Base-by-base conservation (phyloP, 352 stramenopile genomes). In the Pythium aristosporum region DNA sequence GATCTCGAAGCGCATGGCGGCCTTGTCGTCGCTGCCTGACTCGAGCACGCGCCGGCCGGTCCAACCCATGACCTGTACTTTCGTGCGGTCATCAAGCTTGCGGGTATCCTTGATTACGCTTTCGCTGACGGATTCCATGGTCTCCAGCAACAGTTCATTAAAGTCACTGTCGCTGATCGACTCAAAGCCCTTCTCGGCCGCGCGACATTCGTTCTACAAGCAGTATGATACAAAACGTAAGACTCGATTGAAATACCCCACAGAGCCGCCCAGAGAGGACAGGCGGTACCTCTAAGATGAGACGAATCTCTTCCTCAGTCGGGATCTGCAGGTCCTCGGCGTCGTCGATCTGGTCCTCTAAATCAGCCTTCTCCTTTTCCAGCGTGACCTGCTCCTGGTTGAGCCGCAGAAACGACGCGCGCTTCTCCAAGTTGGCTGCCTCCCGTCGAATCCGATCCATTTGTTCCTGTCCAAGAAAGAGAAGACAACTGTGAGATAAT, bases 11-110 rank as follows among this genome's bases (percentile, higher is more conserved):
- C 74, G 78, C 41, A 86, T 23, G 1, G 21, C 21, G 5, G 57
- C 36, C 16, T 51, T 51, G 54, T 43, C 25, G 39, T 61, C 36
- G 43, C 28, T 20, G 68, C 71, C 46, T 7, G 74, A 39, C 44
- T 80, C 75, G 32, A 84, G 58, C 44, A 77, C 77, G 36, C 73
- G 73, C 34, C 73, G 73, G 41, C 82, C 77, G 42, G 70, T 76
- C 77, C 77, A 87, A 16, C 75, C 75, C 77, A 87, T 84, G 58
- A 84, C 34, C 0, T 68, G 79, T 1, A 76, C 48, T 0, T 76
- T 75, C 0, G 73, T 74, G 34, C 61, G 69, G 34, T 71, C 63
- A 48, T 74, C 77, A 48, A 71, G 48, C 9, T 59, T 48, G 9
- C 75, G 67, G 32, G 54, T 39, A 12, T 61, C 66, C 36, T 52